phyloP scores from a whole-genome alignment of 192 early-diverging fungal genomes.

The Umbelopsis sp. region DNA sequence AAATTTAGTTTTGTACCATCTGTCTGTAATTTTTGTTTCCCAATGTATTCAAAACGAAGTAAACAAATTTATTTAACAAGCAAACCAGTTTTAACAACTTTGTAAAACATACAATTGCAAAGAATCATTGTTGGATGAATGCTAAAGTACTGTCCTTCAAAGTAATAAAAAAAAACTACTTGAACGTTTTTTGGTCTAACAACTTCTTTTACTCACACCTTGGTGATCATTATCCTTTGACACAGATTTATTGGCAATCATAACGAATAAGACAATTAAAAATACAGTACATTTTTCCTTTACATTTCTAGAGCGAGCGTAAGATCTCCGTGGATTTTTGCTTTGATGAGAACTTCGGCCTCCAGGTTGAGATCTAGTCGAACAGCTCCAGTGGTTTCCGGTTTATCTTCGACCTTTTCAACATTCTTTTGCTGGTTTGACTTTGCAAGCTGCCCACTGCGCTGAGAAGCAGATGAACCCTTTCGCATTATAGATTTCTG shows the following conservation, averaged over 20 bases:
- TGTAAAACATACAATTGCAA: too few relatives aligned
- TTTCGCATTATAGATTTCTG: background rate
- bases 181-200: too few relatives aligned
- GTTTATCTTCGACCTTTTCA: background rate
- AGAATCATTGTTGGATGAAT: too few relatives aligned
- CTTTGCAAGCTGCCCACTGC: background rate
- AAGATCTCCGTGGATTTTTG: constrained; percentile 24
- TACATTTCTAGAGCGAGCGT: constrained; percentile 15
- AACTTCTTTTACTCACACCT: too few relatives aligned
- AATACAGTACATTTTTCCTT: background rate
- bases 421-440: background rate
- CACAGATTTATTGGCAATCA: background rate
- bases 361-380: constrained; percentile 24
- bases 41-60: too few relatives aligned
- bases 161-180: too few relatives aligned
- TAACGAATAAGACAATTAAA: background rate
- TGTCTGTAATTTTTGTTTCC: background rate
- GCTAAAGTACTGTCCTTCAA: too few relatives aligned
- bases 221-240: too few relatives aligned
- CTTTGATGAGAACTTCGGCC: constrained; percentile 10
- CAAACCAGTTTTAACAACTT: too few relatives aligned
- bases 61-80: too few relatives aligned
- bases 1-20: background rate
- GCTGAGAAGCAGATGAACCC: background rate
- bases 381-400: background rate